Base-by-base conservation (phyloP, 257 asterid species). In the Solanum chmielewskii region DNA sequence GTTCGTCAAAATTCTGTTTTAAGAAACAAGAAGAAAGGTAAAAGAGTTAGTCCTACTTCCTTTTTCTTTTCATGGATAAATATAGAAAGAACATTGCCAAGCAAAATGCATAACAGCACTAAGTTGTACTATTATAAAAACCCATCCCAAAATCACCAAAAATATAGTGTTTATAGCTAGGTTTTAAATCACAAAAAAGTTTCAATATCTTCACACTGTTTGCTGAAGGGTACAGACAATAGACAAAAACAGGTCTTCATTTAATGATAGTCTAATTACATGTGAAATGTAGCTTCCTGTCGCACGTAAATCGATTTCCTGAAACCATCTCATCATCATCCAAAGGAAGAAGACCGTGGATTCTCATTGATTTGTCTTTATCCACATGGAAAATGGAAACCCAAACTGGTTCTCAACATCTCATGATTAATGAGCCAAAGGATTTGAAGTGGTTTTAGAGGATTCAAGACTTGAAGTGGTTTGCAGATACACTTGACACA, bases 1-100 rank as follows among this genome's bases (percentile, higher is more conserved):
- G 91, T 83, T 93, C 2, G 99, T 95, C 93, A 97, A 86, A 42
- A 97, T 93, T 92, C 99, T 97, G 73, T 60, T 14, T 21, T 35
- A 52, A 49, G 84, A 88, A n/a, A 41, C 49, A 70, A 77, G 70
- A 69, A 33, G 27, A 20, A 59, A 20, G 20, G 41, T 10, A 45
- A 59, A 88, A 25, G 41, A 60, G 56, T 47, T 16, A 11, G 86
- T 39, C 42, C 9, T 77, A 2, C 35, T 41, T 14, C 31, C 49
- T 80, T 31, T 49, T 29, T 31, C 68, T 31, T 78, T 45, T 27
- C 56, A 27, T 78, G 84, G 42, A 78, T 78, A 42, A 11, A 6
- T 49, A 49, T 29, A 80, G 45, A 31, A 81, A 18, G 68, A 31
- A 49, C 59, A 25, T 49, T 31, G 20, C 6, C 44, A 49, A 81